phyloP scores from a whole-genome alignment of 202 grass and related monocot genomes.

The Schoenoplectus triqueter region DNA sequence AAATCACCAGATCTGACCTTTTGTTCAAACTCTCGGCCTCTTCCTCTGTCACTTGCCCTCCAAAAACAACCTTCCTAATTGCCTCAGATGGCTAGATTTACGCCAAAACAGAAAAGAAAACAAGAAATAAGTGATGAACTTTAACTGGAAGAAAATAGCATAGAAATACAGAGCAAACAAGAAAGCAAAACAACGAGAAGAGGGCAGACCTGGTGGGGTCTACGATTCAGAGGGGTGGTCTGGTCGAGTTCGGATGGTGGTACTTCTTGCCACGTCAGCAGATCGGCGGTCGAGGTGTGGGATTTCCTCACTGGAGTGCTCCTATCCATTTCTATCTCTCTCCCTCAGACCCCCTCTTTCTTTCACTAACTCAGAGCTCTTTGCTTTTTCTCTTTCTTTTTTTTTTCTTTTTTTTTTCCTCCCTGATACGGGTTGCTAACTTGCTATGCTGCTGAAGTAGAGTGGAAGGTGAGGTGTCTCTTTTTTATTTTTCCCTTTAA shows the following conservation, averaged over 20 bases:
- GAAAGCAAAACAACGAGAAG: background rate
- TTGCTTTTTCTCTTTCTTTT: conserved; percentile 18
- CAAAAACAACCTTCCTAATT: conserved; percentile 85
- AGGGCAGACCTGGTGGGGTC: conserved; percentile 63
- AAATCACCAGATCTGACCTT: conserved; percentile 59
- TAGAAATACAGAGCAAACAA: conserved; percentile 22
- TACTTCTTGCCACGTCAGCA: conserved; percentile 87
- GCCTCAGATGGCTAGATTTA: conserved; percentile 80
- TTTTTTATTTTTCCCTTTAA: conserved; percentile 30
- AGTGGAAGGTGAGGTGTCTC: conserved; percentile 64
- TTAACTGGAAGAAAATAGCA: background rate
- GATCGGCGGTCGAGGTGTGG: conserved; percentile 83
- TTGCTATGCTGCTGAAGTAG: conserved; percentile 55
- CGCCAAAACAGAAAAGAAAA: background rate
- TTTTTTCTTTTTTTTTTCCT: conserved; percentile 44
- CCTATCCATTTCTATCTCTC: conserved; percentile 58
- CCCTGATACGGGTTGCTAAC: conserved; percentile 38
- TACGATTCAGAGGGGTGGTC: conserved; percentile 51
- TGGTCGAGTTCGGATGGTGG: conserved; percentile 50
- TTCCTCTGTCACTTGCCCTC: conserved; percentile 89
- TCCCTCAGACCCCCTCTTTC: background rate
- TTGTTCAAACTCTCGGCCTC: conserved; percentile 88
- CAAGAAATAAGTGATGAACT: conserved; percentile 9
- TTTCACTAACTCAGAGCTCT: background rate
- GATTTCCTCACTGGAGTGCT: conserved; percentile 89